A percentile compares a stretch with the other conserved stretches of the same genome.
Evolutionary conservation across 2,329 filamentous ascomycete genomes (phyloP).

Genomic region (Alternaria burnsii): DNA sequence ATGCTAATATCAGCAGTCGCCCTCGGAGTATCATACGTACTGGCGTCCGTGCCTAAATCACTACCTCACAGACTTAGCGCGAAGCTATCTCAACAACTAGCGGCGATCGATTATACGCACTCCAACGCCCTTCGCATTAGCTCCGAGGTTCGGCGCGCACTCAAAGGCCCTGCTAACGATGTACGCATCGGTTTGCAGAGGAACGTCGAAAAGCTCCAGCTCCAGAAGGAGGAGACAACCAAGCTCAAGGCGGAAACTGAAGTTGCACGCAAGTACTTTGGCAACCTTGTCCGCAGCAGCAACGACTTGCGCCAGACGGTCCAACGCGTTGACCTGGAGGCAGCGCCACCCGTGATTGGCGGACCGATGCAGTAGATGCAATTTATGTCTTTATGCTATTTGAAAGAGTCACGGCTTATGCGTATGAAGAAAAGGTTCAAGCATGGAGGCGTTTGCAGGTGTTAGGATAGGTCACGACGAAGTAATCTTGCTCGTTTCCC

Average conservation of each 20-base stretch:
- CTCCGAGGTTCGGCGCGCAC: constrained; percentile 83
- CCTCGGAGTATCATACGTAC: constrained; percentile 79
- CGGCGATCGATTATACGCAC: constrained; percentile 90
- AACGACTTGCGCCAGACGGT: constrained; percentile 59
- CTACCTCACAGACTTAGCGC: constrained; percentile 83
- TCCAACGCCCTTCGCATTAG: constrained; percentile 85
- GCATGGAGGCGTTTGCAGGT: constrained; percentile 30
- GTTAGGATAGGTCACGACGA: constrained; percentile 24
- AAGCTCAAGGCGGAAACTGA: constrained; percentile 86
- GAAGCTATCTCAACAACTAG: constrained; percentile 84
- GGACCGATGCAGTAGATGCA: constrained; percentile 27
- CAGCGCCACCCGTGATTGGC: constrained; percentile 56
- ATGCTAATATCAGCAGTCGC: constrained; percentile 62
- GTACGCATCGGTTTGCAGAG: constrained; percentile 84
- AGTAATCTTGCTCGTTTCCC: constrained; percentile 24
- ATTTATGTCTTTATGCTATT: constrained; percentile 9
- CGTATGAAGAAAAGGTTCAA: constrained; percentile 17
- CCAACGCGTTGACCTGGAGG: constrained; percentile 62
- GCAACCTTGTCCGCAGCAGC: constrained; percentile 76
- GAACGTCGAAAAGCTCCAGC: constrained; percentile 81
- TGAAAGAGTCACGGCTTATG: constrained; percentile 16
- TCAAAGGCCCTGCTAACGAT: constrained; percentile 86
- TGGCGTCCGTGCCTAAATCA: constrained; percentile 87
- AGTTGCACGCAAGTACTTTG: constrained; percentile 88
- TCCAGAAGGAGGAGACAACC: constrained; percentile 81